Conservation (phyloP, 257 asterid species). For the Cynanchum wilfordii region DNA sequence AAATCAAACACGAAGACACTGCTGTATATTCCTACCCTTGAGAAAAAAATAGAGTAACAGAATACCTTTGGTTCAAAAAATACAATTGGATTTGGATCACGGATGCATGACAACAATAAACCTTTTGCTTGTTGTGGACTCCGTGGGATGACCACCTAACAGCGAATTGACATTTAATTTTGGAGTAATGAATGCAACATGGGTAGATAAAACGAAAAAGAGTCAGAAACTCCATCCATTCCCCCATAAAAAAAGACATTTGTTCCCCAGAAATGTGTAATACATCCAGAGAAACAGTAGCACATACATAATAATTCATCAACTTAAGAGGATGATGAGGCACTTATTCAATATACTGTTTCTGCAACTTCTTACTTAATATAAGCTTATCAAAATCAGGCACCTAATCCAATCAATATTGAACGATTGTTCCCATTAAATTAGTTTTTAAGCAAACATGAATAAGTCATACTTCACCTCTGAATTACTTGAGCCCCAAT, state of each 20-base stretch:
- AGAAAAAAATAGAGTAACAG: slow-evolving; percentile 3
- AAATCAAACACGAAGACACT: background rate
- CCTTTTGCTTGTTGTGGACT: slow-evolving; percentile 97
- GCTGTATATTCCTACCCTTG: background rate
- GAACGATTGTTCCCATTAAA: background rate
- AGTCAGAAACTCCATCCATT: background rate
- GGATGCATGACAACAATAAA: slow-evolving; percentile 66
- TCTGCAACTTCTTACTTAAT: background rate
- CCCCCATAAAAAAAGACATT: no score
- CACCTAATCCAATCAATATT: background rate
- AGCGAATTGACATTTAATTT: slow-evolving; percentile 6
- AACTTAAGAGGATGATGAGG: background rate
- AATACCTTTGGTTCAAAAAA: slow-evolving; percentile 94
- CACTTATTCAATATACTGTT: background rate
- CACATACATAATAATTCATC: background rate
- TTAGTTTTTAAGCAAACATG: no score
- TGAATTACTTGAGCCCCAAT: background rate
- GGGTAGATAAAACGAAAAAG: background rate
- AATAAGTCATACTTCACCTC: background rate
- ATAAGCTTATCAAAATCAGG: background rate
- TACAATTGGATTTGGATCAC: slow-evolving; percentile 91
- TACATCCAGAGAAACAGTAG: background rate
- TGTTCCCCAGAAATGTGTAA: background rate
- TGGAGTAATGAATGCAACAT: background rate
- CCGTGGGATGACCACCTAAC: slow-evolving; percentile 93